A percentile compares a stretch with the other conserved stretches of the same genome.
Evolutionary conservation across 805 yeast species (phyloP).

Genomic region (Kazachstania bromeliacearum): DNA sequence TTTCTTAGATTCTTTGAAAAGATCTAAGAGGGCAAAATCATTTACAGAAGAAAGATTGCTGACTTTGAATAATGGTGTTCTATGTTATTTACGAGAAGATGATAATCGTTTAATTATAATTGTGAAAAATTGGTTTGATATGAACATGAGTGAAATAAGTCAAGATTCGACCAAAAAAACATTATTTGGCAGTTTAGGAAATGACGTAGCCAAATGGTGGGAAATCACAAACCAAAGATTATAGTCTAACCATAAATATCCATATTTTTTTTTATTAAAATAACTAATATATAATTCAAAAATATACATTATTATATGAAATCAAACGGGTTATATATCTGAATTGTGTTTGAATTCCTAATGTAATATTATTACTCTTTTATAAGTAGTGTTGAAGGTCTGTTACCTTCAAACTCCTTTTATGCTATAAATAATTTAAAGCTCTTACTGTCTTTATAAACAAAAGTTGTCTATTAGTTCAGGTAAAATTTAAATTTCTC

Average conservation of each 20-base stretch:
- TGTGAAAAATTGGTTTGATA: constrained; percentile 26
- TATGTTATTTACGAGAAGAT: constrained; percentile 23
- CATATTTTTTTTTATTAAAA: neutral
- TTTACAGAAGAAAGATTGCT: constrained; percentile 22
- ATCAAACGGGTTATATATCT: no score
- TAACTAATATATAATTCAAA: neutral
- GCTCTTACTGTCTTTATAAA: no score
- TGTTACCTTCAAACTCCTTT: no score
- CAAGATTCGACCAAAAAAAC: constrained; percentile 2
- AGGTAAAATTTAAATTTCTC: constrained; percentile 15
- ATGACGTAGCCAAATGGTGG: constrained; percentile 22
- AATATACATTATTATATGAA: neutral
- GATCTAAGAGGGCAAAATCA: constrained; percentile 8
- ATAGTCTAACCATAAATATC: neutral
- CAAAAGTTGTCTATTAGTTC: no score
- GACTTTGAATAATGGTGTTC: constrained; percentile 26
- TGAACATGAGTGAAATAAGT: constrained; percentile 1
- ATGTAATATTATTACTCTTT: no score
- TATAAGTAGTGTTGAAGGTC: no score
- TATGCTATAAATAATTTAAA: no score
- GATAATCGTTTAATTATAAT: constrained; percentile 13
- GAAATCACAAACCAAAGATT: neutral
- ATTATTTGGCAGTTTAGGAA: constrained; percentile 17
- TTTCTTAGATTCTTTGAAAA: constrained; percentile 11
- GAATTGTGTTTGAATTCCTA: no score